Base-by-base conservation (phyloP, 257 asterid genomes). In the Ballota nigra region DNA sequence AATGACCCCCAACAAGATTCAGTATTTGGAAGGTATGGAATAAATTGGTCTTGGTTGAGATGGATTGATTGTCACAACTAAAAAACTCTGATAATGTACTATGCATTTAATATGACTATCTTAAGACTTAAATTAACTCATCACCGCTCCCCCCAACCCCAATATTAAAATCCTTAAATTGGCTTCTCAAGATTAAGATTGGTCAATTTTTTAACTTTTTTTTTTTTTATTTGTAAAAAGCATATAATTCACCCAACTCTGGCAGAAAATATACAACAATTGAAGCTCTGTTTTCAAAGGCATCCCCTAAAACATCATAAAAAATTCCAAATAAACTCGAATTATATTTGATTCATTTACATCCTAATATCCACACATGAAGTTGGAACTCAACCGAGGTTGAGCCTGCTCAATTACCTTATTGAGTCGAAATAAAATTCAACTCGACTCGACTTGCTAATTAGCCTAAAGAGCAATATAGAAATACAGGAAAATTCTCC, bases 1-100 rank as follows among this genome's bases (percentile, higher is more conserved):
- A 58, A 79, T 76, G 79, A 51, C 19, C 40, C 11, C 77, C 82
- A 71, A 66, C 24, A 74, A 65, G 55, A 58, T 80, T 77, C 78
- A 75, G 65, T 65, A 57, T 38, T 36, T 31, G 71, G 69, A 34
- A 68, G 23, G 58, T 63, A 60, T 19, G 34, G 28, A 52, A 59
- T 65, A 13, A 72, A 68, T 55, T 47, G 57, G 81, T 45, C 59
- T 47, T 73, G 47, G 76, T 41, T 41, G 49, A 43, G 19, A 2
- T 78, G 60, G 73, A 76, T 78, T 76, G 55, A 78, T 75, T 81
- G 81, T 73, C 70, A 68, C 66, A 72, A 77, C 85, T 79, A 52
- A 80, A 62, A 79, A 34, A 41, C 62, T 47, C 59, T 18, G 6
- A 20, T 63, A 8, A 5, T 71, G 16, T 51, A 70, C 58, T 22